Conservation (phyloP, 2,329 filamentous ascomycete species). For the Apiospora phragmitis region DNA sequence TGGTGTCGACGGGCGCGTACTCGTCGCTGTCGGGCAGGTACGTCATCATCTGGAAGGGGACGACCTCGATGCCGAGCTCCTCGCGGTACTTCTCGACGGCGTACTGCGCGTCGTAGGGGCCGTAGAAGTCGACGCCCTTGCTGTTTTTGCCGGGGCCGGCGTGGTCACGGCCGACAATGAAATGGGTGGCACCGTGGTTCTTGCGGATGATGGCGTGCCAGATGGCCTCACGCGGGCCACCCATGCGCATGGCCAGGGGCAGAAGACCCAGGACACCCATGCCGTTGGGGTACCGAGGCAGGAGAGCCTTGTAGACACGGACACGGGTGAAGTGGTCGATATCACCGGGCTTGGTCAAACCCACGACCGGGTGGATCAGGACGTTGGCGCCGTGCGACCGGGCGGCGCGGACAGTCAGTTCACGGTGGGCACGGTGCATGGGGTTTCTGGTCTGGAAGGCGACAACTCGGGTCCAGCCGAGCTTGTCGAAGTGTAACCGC, state of each 20-base stretch:
- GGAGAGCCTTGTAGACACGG: conserved; percentile 94
- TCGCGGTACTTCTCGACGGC: conserved; percentile 95
- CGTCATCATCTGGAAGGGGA: conserved; percentile 99
- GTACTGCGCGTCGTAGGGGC: conserved; percentile 94
- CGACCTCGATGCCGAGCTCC: conserved; percentile 97
- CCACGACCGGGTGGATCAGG: conserved; percentile 97
- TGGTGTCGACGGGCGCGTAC: conserved; percentile 91
- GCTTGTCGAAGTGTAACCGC: conserved; percentile 97
- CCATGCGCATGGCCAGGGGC: conserved; percentile 98
- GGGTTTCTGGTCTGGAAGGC: conserved; percentile 99
- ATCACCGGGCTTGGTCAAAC: conserved; percentile 97
- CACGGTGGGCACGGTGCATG: conserved; percentile 98
- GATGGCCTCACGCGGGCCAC: conserved; percentile 94
- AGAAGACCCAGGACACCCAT: conserved; percentile 97
- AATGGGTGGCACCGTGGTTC: conserved; percentile 98
- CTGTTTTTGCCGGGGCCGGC: conserved; percentile 98
- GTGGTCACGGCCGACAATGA: conserved; percentile 98
- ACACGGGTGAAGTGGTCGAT: conserved; percentile 99
- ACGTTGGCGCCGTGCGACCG: conserved; percentile 97
- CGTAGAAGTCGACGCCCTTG: conserved; percentile 95
- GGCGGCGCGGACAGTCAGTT: conserved; percentile 94
- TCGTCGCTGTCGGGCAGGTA: conserved; percentile 97
- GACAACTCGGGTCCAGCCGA: conserved; percentile 96
- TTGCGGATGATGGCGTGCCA: conserved; percentile 99
- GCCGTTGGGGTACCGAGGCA: conserved; percentile 96